Conservation (phyloP, 352 stramenopile species). For the Phytopythium boreale region DNA sequence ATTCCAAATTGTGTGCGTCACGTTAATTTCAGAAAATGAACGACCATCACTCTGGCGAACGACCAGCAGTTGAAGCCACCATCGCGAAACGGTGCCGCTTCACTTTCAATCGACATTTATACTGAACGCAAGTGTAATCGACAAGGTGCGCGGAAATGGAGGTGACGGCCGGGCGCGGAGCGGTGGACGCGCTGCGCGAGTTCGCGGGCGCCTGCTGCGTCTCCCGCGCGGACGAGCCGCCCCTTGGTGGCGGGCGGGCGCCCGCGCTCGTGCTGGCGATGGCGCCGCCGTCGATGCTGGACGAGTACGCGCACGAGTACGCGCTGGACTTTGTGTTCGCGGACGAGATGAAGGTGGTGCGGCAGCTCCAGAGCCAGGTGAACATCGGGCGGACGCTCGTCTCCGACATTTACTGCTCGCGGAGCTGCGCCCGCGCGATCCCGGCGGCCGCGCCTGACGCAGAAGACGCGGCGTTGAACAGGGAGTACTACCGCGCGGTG, state of each 20-base stretch:
- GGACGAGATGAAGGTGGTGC: slow-evolving; percentile 62
- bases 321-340: slow-evolving; percentile 44
- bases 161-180: background rate
- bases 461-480: slow-evolving; percentile 17
- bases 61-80: background rate
- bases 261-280: slow-evolving; percentile 25
- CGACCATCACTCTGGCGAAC: background rate
- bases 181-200: slow-evolving; percentile 25
- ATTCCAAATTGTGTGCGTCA: background rate
- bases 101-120: background rate
- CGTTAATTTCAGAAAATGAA: background rate
- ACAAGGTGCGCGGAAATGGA: slow-evolving; percentile 23
- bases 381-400: slow-evolving; percentile 34
- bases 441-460: slow-evolving; percentile 24
- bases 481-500: slow-evolving; percentile 44
- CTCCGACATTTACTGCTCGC: slow-evolving; percentile 48
- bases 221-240: background rate
- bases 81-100: background rate
- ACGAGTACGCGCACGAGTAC: slow-evolving; percentile 51
- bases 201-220: slow-evolving; percentile 22
- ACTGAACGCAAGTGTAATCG: background rate
- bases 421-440: slow-evolving; percentile 55
- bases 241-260: slow-evolving; percentile 8
- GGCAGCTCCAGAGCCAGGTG: slow-evolving; percentile 40
- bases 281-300: slow-evolving; percentile 15